Evolutionary conservation across 257 asterid genomes (phyloP).

Genomic region (Solanum tarapatanum): DNA sequence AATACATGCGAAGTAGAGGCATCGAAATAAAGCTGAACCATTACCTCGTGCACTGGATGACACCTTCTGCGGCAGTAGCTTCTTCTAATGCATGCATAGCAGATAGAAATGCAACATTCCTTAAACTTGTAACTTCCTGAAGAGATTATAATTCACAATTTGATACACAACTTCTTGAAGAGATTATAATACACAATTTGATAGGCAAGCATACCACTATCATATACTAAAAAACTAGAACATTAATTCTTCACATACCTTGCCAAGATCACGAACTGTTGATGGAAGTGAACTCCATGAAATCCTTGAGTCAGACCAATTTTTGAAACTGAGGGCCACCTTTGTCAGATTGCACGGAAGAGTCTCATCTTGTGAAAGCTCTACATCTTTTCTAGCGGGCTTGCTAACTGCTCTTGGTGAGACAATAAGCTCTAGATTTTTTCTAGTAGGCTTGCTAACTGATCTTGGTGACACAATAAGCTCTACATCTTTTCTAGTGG

Average conservation of each 20-base stretch:
- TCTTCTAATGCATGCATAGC: constrained; percentile 81
- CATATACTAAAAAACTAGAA: not conserved
- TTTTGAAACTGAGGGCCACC: constrained; percentile 28
- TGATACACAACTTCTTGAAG: not conserved
- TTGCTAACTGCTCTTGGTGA: constrained; percentile 42
- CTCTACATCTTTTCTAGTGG: constrained; percentile 24
- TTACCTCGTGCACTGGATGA: constrained; percentile 69
- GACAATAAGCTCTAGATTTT: constrained; percentile 24
- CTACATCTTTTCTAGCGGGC: constrained; percentile 24
- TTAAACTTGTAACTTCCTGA: constrained; percentile 48
- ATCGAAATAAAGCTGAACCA: not conserved
- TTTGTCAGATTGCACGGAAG: constrained; percentile 32
- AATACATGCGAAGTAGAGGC: not conserved
- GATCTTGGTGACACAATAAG: constrained; percentile 19
- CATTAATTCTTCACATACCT: constrained; percentile 28
- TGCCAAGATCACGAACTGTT: constrained; percentile 46
- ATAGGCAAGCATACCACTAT: not conserved
- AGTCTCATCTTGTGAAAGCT: constrained; percentile 20
- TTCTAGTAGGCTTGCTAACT: constrained; percentile 20
- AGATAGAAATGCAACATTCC: constrained; percentile 36
- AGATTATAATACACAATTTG: not conserved
- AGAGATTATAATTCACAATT: not conserved
- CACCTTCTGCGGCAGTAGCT: constrained; percentile 54
- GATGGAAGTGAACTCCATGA: constrained; percentile 53
- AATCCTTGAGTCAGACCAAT: constrained; percentile 34